These are phyloP conservation scores for Rubroshorea leprosula DNA, from an alignment of 345 rosid species.

Conservation along the genomic window DNA sequence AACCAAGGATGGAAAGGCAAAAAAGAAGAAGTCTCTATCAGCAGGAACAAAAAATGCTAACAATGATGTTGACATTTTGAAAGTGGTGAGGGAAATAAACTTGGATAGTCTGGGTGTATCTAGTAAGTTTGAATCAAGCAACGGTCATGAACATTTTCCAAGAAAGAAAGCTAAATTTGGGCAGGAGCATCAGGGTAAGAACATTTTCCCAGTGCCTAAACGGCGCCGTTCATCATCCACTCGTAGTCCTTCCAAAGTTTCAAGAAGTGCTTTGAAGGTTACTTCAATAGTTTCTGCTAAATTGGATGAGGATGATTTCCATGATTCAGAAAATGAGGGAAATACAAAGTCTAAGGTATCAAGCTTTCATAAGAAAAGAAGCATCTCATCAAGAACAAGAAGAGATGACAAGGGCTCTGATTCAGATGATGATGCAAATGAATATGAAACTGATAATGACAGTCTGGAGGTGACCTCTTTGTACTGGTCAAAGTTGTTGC, in stretches of 20 bases:
- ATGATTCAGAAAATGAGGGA: constrained; percentile 36
- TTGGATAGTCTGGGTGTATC: constrained; percentile 49
- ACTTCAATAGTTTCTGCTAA: constrained; percentile 16
- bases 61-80: constrained; percentile 75
- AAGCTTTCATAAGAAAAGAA: constrained; percentile 33
- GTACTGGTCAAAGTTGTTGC: constrained; percentile 7
- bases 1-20: constrained; percentile 46
- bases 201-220: constrained; percentile 63
- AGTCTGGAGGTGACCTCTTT: constrained; percentile 47
- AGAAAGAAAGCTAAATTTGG: constrained; percentile 34
- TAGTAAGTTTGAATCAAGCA: constrained; percentile 66
- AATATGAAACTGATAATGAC: constrained; percentile 42
- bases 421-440: constrained; percentile 36
- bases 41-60: constrained; percentile 45
- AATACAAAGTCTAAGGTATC: constrained; percentile 37
- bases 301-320: constrained; percentile 25
- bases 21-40: constrained; percentile 39
- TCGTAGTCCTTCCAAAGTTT: constrained; percentile 48
- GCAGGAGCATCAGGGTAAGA: constrained; percentile 41
- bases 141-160: constrained; percentile 61
- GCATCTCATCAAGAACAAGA: constrained; percentile 34
- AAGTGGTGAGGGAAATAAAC: constrained; percentile 93
- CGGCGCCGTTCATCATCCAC: constrained; percentile 66
- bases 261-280: constrained; percentile 28
- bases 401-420: constrained; percentile 39